Base-by-base conservation (phyloP, 768 basidiomycete species). In the Nidula microcarpa region DNA sequence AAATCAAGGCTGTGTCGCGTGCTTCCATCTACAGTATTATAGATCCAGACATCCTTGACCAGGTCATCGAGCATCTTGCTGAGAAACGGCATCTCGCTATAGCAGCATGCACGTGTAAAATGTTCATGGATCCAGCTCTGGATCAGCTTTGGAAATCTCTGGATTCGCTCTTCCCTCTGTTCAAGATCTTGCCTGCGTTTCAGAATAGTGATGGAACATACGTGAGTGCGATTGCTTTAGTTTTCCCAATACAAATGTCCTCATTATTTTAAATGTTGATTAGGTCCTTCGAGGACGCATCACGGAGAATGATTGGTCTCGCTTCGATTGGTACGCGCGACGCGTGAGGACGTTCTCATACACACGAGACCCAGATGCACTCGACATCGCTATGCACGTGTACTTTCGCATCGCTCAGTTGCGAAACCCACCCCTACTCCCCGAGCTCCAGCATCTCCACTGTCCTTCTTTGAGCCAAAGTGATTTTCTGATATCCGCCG, bases 341-440 rank as follows among this genome's bases (percentile, higher is more conserved):
- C 53, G 65, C 43, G 59, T 70, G 7, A 65, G 66, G 50, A 61
- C 52, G 50, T 68, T 68, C 49, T 63, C 56, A 32, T 68, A 68
- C 48, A 63, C 60, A 5, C 55, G 66, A 37, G 66, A 68, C 41
- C 66, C 66, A 6, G 63, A 62, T 16, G 52, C 57, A 11, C 57
- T 67, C 23, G 66, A 68, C 49, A 66, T 70, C 18, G 69, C 67
- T 14, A 68, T 68, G 66, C 67, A 70, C 43, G 68, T 68, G 32
- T 70, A 70, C 57, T 68, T 68, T 51, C 60, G 67, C 13, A 60
- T 70, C 6, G 67, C 68, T 2, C 67, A 68, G 43, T 55, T 68
- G 1, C 65, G 64, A 14, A 51, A 55, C 17, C 43, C 55, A n/a
- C 65, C 69, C 0, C 43, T 70, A 0, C 54, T 70, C 2, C 68